A percentile compares a stretch with the other conserved stretches of the same genome.
Evolutionary conservation across 345 rosid genomes (phyloP).

Genomic region (Trapa bicornis): DNA sequence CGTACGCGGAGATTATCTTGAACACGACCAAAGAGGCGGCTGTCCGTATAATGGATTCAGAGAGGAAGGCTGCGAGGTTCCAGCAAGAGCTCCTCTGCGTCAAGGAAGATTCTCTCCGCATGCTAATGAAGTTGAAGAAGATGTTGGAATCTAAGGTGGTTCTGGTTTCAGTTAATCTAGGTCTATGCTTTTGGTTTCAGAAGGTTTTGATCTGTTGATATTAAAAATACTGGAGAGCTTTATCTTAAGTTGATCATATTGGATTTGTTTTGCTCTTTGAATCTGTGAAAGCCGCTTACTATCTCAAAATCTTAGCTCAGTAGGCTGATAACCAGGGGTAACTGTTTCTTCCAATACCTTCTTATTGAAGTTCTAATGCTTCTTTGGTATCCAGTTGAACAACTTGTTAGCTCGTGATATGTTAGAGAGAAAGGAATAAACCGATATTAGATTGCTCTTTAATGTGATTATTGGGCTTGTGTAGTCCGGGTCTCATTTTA

Average conservation of each 20-base stretch:
- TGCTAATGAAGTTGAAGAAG: slow-evolving; percentile 48
- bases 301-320: neutral
- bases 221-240: neutral
- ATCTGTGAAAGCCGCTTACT: neutral
- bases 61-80: slow-evolving; percentile 27
- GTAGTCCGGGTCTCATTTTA: neutral
- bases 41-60: slow-evolving; percentile 37
- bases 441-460: neutral
- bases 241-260: neutral
- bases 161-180: neutral
- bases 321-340: neutral
- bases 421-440: no score
- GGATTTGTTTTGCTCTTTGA: neutral
- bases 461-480: neutral
- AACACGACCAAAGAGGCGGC: slow-evolving; percentile 72
- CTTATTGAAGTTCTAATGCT: neutral
- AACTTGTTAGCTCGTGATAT: neutral
- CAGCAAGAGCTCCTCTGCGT: slow-evolving; percentile 40
- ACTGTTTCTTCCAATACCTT: neutral
- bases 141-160: slow-evolving; percentile 52
- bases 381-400: neutral
- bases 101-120: slow-evolving; percentile 48
- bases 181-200: neutral
- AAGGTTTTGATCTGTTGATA: neutral
- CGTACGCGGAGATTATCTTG: slow-evolving; percentile 63